Percentiles rank a stretch among this genome's conserved stretches.
phyloP scores from a whole-genome alignment of 805 yeast species.

The Peterozyma toletana region DNA sequence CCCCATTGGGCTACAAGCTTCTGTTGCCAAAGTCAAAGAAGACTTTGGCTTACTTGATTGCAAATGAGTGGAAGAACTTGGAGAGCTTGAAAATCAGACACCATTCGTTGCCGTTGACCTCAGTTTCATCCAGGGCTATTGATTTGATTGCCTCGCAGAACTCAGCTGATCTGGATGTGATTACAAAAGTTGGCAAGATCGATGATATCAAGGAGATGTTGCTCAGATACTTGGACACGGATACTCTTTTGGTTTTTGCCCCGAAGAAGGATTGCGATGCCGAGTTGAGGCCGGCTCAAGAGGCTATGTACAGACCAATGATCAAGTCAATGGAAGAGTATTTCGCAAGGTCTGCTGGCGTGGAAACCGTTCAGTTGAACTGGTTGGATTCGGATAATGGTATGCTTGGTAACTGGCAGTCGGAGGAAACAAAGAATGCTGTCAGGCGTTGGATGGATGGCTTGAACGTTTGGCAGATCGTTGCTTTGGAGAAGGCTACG shows the following conservation, averaged over 20 bases:
- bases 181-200: slow-evolving; percentile 56
- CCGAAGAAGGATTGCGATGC: slow-evolving; percentile 82
- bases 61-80: slow-evolving; percentile 82
- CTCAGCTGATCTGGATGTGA: slow-evolving; percentile 35
- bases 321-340: slow-evolving; percentile 58
- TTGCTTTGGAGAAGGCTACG: slow-evolving; percentile 87
- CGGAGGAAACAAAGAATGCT: slow-evolving; percentile 46
- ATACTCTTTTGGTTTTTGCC: slow-evolving; percentile 82
- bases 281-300: slow-evolving; percentile 69
- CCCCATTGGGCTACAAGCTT: slow-evolving; percentile 74
- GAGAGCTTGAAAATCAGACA: slow-evolving; percentile 64
- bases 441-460: slow-evolving; percentile 59
- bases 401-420: slow-evolving; percentile 73
- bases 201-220: slow-evolving; percentile 52
- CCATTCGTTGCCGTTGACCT: slow-evolving; percentile 79
- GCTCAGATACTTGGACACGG: slow-evolving; percentile 87
- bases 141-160: slow-evolving; percentile 48
- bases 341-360: slow-evolving; percentile 34
- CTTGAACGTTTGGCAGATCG: slow-evolving; percentile 69
- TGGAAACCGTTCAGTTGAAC: slow-evolving; percentile 32
- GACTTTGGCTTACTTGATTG: slow-evolving; percentile 65
- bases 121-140: slow-evolving; percentile 78
- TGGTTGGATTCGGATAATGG: slow-evolving; percentile 83
- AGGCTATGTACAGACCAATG: slow-evolving; percentile 68
- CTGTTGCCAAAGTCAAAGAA: slow-evolving; percentile 53